Evolutionary conservation across 225 moss, liverwort and hornwort genomes (phyloP).

Genomic region (Pleurozium schreberi): DNA sequence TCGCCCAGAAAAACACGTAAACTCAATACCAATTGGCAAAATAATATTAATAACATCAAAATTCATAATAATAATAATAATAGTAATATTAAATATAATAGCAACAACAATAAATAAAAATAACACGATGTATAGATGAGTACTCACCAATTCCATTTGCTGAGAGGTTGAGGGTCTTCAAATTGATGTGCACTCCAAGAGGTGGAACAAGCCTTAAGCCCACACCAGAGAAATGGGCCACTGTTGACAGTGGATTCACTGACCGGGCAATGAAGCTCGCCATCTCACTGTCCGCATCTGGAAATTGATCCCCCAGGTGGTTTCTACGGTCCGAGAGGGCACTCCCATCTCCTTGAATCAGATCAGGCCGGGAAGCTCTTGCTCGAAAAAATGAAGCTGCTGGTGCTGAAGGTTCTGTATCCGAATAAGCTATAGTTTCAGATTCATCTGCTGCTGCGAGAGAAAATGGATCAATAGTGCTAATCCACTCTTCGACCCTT

Average conservation of each 20-base stretch:
- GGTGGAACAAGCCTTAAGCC: slow-evolving; percentile 62
- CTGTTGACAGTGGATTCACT: slow-evolving; percentile 68
- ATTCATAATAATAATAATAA: not conserved
- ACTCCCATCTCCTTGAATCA: slow-evolving; percentile 22
- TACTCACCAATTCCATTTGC: slow-evolving; percentile 58
- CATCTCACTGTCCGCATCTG: slow-evolving; percentile 72
- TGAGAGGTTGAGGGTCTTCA: slow-evolving; percentile 79
- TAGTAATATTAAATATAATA: not conserved
- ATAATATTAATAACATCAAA: not conserved
- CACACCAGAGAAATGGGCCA: slow-evolving; percentile 82
- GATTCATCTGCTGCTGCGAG: slow-evolving; percentile 33
- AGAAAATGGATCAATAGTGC: slow-evolving; percentile 30
- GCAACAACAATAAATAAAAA: not conserved
- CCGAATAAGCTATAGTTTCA: slow-evolving; percentile 14
- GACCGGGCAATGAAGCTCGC: slow-evolving; percentile 58
- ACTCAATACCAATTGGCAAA: not conserved
- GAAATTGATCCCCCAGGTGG: slow-evolving; percentile 10
- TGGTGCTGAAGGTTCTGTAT: slow-evolving; percentile 45
- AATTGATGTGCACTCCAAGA: slow-evolving; percentile 49
- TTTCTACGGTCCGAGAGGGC: slow-evolving; percentile 10
- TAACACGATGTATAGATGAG: not conserved
- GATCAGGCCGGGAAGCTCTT: slow-evolving; percentile 14
- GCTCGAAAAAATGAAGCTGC: slow-evolving; percentile 39
- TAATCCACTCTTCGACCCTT: slow-evolving; percentile 87
- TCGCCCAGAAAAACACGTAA: not conserved